These are phyloP conservation scores for Bertia moriformis DNA, from an alignment of 2,329 filamentous ascomycete genomes.

Conservation along the genomic window DNA sequence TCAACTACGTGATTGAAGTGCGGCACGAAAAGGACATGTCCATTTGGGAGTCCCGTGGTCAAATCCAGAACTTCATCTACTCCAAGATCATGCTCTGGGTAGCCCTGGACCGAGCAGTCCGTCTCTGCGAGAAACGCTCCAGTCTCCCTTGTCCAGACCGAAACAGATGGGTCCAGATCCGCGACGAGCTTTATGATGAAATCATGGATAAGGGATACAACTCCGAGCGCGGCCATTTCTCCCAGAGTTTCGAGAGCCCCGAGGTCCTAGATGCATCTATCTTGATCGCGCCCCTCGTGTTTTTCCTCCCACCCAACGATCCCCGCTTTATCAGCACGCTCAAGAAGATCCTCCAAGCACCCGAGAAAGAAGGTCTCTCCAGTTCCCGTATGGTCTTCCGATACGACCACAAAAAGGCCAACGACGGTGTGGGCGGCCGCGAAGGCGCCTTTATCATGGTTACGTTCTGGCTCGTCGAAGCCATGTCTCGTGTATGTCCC, in stretches of 20 bases:
- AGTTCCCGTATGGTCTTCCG: conserved; percentile 64
- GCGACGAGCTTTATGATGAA: conserved; percentile 59
- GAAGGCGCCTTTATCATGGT: conserved; percentile 73
- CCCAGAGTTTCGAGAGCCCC: conserved; percentile 62
- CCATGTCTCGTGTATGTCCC: conserved; percentile 52
- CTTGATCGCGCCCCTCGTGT: conserved; percentile 63
- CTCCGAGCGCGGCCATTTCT: conserved; percentile 50
- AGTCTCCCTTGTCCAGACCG: conserved; percentile 60
- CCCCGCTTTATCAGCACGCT: conserved; percentile 61
- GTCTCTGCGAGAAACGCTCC: conserved; percentile 58
- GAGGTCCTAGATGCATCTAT: conserved; percentile 62
- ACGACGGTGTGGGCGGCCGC: conserved; percentile 62
- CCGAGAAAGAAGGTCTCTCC: conserved; percentile 62
- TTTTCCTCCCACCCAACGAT: conserved; percentile 67
- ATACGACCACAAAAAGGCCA: conserved; percentile 53
- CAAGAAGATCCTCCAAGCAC: conserved; percentile 55
- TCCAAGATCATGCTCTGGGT: conserved; percentile 79
- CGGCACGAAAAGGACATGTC: conserved; percentile 56
- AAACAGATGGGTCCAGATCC: conserved; percentile 45
- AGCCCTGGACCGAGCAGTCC: conserved; percentile 60
- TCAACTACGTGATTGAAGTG: conserved; percentile 15
- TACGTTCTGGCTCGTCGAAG: conserved; percentile 72
- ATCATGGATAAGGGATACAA: conserved; percentile 72
- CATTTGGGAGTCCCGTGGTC: conserved; percentile 68
- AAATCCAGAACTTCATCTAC: conserved; percentile 66